Evolutionary conservation across 2,329 filamentous ascomycete species (phyloP), one percentile per base, ranked within the genome.

Genomic region (Trichoderma oligosporum): DNA sequence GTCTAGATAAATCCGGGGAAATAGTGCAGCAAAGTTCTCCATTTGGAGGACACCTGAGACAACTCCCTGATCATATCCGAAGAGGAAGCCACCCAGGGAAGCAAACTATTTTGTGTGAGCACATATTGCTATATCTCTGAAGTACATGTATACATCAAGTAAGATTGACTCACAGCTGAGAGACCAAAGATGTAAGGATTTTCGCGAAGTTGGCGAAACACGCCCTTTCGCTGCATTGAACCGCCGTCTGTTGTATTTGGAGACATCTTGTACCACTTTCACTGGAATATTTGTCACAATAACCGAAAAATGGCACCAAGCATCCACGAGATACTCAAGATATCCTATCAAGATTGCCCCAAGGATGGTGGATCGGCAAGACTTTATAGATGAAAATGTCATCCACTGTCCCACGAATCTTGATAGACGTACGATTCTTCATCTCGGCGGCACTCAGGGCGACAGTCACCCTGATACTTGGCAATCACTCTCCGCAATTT

Each of bases 61-160:
- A 14, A 79, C 76, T 3, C 76, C 77, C 49, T 80, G 77, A 54
- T 80, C 76, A 63, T 79, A 79, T 1, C 77, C 77, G 36, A 76
- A 80, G 1, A 78, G 68, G 18, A 79, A 79, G 58, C 67, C 72
- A 1, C 70, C 71, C 3, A 76, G 71, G 33, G 70, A 66, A 4
- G 68, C 66, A 45, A 71, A 70, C 64, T 69, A 29, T 14, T 29
- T 18, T 7, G 9, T 22, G 29, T 45, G 12, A 54, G 38, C 27
- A n/a, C 22, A 2, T 22, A 8, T 2, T 25, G n/a, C 9, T 7
- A 11, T 16, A 16, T 55, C 7, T 4, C 7, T 14, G 4, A 22
- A 24, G 22, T 16, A 4, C 12, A 25, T n/a, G 2, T 14, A 42
- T 22, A 14, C 12, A 2, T 4, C 9, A 5, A 16, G 3, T 2